These are phyloP conservation scores for Dacryopinax primogenitus DNA, from an alignment of 768 basidiomycete genomes.

Conservation along the genomic window DNA sequence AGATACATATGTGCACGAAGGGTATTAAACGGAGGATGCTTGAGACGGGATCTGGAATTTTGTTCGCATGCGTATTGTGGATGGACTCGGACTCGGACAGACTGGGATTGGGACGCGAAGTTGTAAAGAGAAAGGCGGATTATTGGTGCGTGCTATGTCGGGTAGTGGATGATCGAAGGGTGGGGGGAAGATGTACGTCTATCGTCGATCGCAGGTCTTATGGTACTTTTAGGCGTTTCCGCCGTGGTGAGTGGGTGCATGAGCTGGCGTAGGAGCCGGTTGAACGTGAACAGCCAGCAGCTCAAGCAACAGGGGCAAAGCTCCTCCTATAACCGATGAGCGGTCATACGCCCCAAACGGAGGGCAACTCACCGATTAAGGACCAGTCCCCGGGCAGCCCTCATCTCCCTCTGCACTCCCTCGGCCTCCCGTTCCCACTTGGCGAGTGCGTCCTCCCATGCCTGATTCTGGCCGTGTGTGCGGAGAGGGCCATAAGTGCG, in stretches of 20 bases:
- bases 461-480: neutral
- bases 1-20: too few species aligned
- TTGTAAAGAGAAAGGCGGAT: too few species aligned
- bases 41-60: too few species aligned
- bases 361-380: neutral
- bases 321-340: neutral
- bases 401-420: neutral
- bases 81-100: too few species aligned
- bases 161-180: too few species aligned
- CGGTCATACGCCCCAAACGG: neutral
- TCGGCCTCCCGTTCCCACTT: neutral
- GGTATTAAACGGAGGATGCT: too few species aligned
- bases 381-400: neutral
- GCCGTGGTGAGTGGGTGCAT: too few species aligned
- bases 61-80: too few species aligned
- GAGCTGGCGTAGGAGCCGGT: neutral
- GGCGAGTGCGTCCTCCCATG: neutral
- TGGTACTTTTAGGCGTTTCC: too few species aligned
- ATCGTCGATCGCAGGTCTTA: neutral
- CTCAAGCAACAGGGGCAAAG: neutral
- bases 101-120: too few species aligned
- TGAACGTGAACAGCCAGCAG: neutral
- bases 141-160: too few species aligned
- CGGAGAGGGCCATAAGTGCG: neutral
- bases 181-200: neutral